A percentile compares a stretch with the other conserved stretches of the same genome.
These are phyloP conservation scores for Vicia faba DNA, from an alignment of 306 rosid species.

Conservation along the genomic window DNA sequence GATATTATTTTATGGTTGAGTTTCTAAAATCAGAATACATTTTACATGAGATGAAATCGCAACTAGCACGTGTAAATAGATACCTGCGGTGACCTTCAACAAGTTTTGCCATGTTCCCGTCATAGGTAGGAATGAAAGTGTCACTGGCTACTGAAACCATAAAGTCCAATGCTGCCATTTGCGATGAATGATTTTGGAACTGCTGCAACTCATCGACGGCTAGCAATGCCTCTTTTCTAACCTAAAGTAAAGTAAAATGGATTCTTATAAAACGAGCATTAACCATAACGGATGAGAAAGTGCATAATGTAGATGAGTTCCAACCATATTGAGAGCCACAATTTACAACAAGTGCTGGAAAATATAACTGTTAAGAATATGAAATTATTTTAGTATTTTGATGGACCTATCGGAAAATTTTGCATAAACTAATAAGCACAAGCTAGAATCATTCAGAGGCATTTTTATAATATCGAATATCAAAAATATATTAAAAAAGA, in stretches of 20 bases:
- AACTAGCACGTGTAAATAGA: constrained; percentile 11
- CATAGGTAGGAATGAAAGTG: constrained; percentile 87
- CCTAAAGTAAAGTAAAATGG: constrained; percentile 46
- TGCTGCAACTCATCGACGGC: constrained; percentile 69
- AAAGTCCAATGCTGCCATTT: constrained; percentile 98
- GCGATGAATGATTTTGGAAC: constrained; percentile 94
- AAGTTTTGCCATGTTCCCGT: constrained; percentile 98
- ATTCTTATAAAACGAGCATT: not conserved
- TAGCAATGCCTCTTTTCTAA: constrained; percentile 80
- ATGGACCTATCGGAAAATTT: constrained; percentile 15
- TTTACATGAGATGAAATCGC: constrained; percentile 19
- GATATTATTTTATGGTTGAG: not conserved
- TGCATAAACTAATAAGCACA: no score
- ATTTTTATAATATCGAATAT: constrained; percentile 5
- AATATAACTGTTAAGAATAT: not conserved
- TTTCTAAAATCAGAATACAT: constrained; percentile 11
- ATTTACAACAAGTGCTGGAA: constrained; percentile 6
- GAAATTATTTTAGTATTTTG: constrained; percentile 4
- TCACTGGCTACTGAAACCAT: constrained; percentile 90
- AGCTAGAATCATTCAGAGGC: constrained; percentile 7
- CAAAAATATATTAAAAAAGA: not conserved
- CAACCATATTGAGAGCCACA: constrained; percentile 8
- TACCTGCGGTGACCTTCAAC: constrained; percentile 99
- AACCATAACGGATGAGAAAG: constrained; percentile 4
- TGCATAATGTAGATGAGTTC: not conserved